A percentile compares a stretch with the other conserved stretches of the same genome.
These are phyloP conservation scores for Kluyveromyces starmeri DNA, from an alignment of 805 yeast species.

Conservation along the genomic window DNA sequence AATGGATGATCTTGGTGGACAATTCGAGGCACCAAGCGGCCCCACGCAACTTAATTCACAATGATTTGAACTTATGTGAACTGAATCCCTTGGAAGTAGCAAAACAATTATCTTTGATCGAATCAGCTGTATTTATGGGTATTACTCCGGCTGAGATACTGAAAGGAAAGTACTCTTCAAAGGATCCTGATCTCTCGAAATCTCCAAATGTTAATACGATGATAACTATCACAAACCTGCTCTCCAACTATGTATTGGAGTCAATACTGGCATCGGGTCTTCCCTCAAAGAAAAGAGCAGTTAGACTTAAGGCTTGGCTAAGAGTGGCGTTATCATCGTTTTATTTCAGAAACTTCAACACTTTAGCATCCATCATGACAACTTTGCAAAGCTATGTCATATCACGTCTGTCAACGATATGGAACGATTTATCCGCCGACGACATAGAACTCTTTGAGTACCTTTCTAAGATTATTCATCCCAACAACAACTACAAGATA, in stretches of 20 bases:
- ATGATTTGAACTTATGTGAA: slow-evolving; percentile 26
- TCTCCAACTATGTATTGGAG: slow-evolving; percentile 67
- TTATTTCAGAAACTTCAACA: slow-evolving; percentile 66
- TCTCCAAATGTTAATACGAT: slow-evolving; percentile 59
- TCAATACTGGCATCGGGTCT: slow-evolving; percentile 48
- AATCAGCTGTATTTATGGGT: slow-evolving; percentile 53
- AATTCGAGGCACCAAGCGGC: slow-evolving; percentile 1
- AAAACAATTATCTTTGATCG: slow-evolving; percentile 66
- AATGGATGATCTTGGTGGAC: slow-evolving; percentile 4
- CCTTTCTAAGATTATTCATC: slow-evolving; percentile 60
- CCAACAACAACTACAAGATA: slow-evolving; percentile 61
- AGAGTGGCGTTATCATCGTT: slow-evolving; percentile 65
- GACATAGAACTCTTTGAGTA: slow-evolving; percentile 55
- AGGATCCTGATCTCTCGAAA: slow-evolving; percentile 45
- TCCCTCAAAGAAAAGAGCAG: slow-evolving; percentile 40
- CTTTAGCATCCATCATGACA: slow-evolving; percentile 71
- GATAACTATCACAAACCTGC: slow-evolving; percentile 57
- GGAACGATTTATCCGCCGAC: slow-evolving; percentile 51
- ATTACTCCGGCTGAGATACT: slow-evolving; percentile 59
- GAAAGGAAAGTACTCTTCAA: slow-evolving; percentile 53
- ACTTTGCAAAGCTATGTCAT: slow-evolving; percentile 65
- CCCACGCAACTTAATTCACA: slow-evolving; percentile 9
- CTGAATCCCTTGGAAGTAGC: slow-evolving; percentile 68
- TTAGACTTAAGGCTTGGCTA: slow-evolving; percentile 59
- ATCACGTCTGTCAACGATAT: slow-evolving; percentile 50